Evolutionary conservation across 2,329 filamentous ascomycete species (phyloP), one percentile per base, ranked within the genome.

Genomic region (Microcyclosporella mali): DNA sequence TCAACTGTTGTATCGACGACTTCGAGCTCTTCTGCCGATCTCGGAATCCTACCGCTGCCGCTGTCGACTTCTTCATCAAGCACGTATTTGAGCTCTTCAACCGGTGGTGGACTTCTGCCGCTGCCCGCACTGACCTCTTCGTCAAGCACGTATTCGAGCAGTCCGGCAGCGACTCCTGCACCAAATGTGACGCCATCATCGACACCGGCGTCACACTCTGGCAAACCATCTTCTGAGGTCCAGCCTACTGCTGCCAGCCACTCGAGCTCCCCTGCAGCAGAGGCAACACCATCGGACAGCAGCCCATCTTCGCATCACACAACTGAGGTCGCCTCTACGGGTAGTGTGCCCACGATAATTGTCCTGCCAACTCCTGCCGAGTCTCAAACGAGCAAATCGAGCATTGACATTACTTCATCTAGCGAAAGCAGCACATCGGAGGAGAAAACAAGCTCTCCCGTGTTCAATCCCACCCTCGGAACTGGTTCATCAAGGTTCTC

Each of bases 61-160:
- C 9, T 25, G n/a, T n/a, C n/a, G 21, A 25, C 21, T 11, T 4
- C 14, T 32, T 31, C 37, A 3, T 39, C 37, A 15, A 34, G 33
- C 33, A 34, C 33, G 19, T 31, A 31, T 19, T 31, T 27, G 37
- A 36, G 33, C 25, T 25, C 21, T 6, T 6, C 21, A 6, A 9
- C n/a, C n/a, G n/a, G 21, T 9, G 6, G 4, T 9, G 21, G 9
- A 6, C 21, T 25, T 9, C 9, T 25, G 21, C 21, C 21, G 21
- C 21, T 25, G 9, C 21, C 21, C n/a, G n/a, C n/a, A 9, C 9
- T 25, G 21, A 25, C 21, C 6, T 4, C 14, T 32, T 31, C 37
- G 6, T 39, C 37, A 15, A 34, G 33, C 33, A 34, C 33, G 19
- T 31, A 31, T 19, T 31, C 37, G 37, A 36, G 33, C 25, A 36